Base-by-base conservation (phyloP, 352 stramenopile genomes). In the Peronospora farinosa region DNA sequence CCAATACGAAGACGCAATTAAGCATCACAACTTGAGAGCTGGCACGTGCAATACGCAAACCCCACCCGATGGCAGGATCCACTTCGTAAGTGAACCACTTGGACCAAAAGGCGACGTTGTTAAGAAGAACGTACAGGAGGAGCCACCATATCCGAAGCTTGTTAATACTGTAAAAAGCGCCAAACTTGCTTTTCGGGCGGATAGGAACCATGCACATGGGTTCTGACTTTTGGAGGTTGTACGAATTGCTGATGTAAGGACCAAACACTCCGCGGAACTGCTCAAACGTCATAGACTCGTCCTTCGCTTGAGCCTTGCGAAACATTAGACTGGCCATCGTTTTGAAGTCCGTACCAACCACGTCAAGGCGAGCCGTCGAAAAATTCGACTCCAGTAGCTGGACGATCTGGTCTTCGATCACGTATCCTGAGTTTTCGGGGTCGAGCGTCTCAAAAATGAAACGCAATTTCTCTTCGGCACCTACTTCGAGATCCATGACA, bases 381-480 rank as follows among this genome's bases (percentile, higher is more conserved):
- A 92, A 92, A 61, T 90, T 92, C 23, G 72, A 71, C 32, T 74
- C 67, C 6, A 92, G 51, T 30, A 92, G 61, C 47, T 75, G 53
- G 19, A 77, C 67, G 35, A 90, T 66, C 53, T 90, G 81, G 21
- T 76, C 65, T 47, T 75, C 57, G 5, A 75, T 78, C 40, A 92
- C 71, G 41, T 57, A 72, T 12, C 75, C 75, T 6, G 57, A 53
- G 31, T 69, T 65, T 41, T 81, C 63, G 0, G 63, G 59, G 50
- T 92, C 81, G 5, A 92, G 63, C 28, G 78, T 88, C 39, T 92
- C 78, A 37, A 92, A 92, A 50, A 92, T 92, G 52, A 90, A 90
- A 21, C 62, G 73, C 32, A 92, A 65, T 43, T 90, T 92, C 35
- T 88, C 77, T 38, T 92, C 75, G 2, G 57, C 74, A 36, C 60